Base-by-base conservation (phyloP, 768 basidiomycete species). In the Boletus pseudopeckii region DNA sequence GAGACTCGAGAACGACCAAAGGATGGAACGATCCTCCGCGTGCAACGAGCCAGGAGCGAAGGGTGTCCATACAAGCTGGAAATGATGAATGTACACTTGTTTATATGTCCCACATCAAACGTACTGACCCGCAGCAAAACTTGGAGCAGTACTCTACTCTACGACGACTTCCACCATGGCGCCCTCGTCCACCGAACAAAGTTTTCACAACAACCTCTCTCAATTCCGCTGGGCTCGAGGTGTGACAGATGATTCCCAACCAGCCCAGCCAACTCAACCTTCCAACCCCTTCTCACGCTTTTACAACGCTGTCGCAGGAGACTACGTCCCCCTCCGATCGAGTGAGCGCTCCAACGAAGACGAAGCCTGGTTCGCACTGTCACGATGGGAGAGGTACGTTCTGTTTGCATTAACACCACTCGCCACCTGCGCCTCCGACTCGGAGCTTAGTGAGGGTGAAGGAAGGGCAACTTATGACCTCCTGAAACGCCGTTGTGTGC, bases 311-410 rank as follows among this genome's bases (percentile, higher is more conserved):
- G 77, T 98, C 46, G 89, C 89, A 9, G 86, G 86, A 13, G 85
- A 87, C 58, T 97, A 97, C 64, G 84, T 98, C 45, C 97, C 96
- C 0, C 74, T 98, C 55, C 79, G 92, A 38, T 89, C 88, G 3
- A 82, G 67, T 56, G 92, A 92, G 60, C 79, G 83, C 41, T 87
- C 88, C 30, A 93, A 92, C 70, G 95, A 99, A 69, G 96, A 98
- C 62, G 93, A 98, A 65, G 95, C 96, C 3, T 96, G 88, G 80
- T 92, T 97, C 71, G 88, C 90, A 40, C 73, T 95, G 37, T 88
- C 88, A 49, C 79, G 94, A 71, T 98, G 96, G 96, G 96, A 98
- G 69, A 80, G 95, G 88, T 88, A 20, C 37, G 52, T 60, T 2
- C n/a, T 8, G 18, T 20, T 48, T 28, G 7, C 24, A 18, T 26